Conservation (phyloP, 2,329 filamentous ascomycete genomes). For the Saccharata proteae region DNA sequence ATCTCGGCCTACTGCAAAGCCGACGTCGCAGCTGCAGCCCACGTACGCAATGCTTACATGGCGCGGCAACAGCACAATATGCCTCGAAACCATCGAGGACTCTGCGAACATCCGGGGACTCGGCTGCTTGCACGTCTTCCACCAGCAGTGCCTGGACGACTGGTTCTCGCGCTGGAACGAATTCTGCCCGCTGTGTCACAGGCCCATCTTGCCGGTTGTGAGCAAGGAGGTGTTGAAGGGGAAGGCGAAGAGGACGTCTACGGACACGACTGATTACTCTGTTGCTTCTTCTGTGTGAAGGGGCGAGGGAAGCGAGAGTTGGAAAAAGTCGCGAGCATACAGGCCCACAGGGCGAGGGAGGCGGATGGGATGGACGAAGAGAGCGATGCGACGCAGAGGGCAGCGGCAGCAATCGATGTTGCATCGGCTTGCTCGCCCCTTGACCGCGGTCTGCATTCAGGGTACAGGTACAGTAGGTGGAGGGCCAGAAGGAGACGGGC, state of each 20-base stretch:
- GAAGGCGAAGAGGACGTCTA: constrained; percentile 10
- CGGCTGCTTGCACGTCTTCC: constrained; percentile 24
- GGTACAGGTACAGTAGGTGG: no score
- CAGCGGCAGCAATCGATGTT: no score
- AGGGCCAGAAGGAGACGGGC: no score
- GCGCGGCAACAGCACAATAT: constrained; percentile 27
- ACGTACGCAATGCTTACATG: constrained; percentile 9
- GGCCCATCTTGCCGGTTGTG: constrained; percentile 25
- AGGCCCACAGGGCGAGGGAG: no score
- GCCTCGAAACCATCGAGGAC: constrained; percentile 22
- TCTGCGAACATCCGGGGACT: constrained; percentile 22
- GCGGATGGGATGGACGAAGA: no score
- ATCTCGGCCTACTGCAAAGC: background rate
- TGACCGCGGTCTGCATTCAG: no score
- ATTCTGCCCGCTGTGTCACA: constrained; percentile 26
- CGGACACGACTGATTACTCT: no score
- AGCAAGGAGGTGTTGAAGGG: constrained; percentile 9
- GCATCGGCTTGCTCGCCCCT: no score
- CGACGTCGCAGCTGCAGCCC: background rate
- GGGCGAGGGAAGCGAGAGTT: no score
- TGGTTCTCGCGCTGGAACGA: constrained; percentile 26
- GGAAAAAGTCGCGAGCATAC: no score
- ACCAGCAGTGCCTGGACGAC: constrained; percentile 24
- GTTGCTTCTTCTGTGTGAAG: no score
- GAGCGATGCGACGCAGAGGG: no score